Evolutionary conservation across 306 rosid species (phyloP).

Genomic region (Fragaria nilgerrensis): DNA sequence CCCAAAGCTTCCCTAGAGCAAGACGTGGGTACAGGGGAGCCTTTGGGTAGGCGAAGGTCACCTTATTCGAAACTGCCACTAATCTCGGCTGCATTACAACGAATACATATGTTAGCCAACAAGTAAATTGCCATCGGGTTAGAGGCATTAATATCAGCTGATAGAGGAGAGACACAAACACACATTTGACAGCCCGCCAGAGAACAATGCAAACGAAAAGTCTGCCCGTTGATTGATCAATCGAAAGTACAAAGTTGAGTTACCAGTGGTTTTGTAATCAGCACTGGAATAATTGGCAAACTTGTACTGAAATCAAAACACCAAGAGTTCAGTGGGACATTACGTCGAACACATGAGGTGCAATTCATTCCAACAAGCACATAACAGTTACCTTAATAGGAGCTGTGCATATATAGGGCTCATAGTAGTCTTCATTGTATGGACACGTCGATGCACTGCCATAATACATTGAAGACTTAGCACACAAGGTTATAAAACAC

Average conservation of each 20-base stretch:
- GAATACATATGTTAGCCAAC: neutral
- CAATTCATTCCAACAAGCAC: too few species aligned
- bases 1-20: constrained; percentile 67
- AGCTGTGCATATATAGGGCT: too few species aligned
- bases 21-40: too few species aligned
- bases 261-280: constrained; percentile 54
- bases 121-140: neutral
- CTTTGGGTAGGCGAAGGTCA: constrained; percentile 71
- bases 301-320: constrained; percentile 55
- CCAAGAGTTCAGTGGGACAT: constrained; percentile 1
- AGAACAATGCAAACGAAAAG: constrained; percentile 82
- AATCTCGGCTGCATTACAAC: constrained; percentile 53
- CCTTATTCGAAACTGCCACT: constrained; percentile 64
- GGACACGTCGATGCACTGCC: too few species aligned
- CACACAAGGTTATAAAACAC: too few species aligned
- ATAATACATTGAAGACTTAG: too few species aligned
- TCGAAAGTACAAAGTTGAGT: constrained; percentile 57
- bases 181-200: constrained; percentile 70
- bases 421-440: too few species aligned
- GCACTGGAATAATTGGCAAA: constrained; percentile 37
- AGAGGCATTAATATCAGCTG: neutral
- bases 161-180: constrained; percentile 1
- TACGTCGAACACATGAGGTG: neutral
- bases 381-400: too few species aligned
- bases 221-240: constrained; percentile 91